These are phyloP conservation scores for Mortierella claussenii DNA, from an alignment of 192 early-diverging fungal genomes.

Conservation along the genomic window DNA sequence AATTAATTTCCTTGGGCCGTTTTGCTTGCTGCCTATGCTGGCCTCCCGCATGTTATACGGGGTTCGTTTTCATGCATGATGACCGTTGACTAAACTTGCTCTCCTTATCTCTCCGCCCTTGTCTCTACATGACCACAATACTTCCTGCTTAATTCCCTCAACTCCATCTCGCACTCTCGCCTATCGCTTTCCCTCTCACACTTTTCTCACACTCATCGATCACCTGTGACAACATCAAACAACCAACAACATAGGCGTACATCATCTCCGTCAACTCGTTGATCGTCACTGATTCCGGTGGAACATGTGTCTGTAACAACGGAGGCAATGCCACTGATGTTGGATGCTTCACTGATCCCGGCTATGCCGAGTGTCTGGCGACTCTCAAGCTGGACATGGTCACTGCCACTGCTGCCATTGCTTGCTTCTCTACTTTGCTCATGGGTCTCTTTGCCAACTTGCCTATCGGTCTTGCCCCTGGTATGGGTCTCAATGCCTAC, in stretches of 20 bases:
- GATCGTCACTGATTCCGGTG: conserved; percentile 81
- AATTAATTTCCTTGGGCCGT: too few relatives aligned
- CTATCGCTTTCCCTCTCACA: too few relatives aligned
- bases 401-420: conserved; percentile 76
- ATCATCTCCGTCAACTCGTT: conserved; percentile 80
- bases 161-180: too few relatives aligned
- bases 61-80: too few relatives aligned
- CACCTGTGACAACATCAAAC: too few relatives aligned
- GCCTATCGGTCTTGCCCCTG: conserved; percentile 85
- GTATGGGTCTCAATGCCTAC: conserved; percentile 88
- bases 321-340: conserved; percentile 55
- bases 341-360: conserved; percentile 64
- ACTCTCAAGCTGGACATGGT: conserved; percentile 76
- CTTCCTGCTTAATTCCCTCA: too few relatives aligned
- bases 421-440: conserved; percentile 71
- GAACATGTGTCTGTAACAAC: conserved; percentile 76
- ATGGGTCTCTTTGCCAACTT: conserved; percentile 81
- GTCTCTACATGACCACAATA: too few relatives aligned
- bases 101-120: too few relatives aligned
- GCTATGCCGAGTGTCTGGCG: conserved; percentile 69
- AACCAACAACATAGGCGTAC: conserved; percentile 66
- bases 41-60: too few relatives aligned
- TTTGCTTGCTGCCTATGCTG: too few relatives aligned
- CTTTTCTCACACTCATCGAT: too few relatives aligned
- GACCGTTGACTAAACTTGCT: too few relatives aligned